These are phyloP conservation scores for Fusarium lyarnte DNA, from an alignment of 2,329 filamentous ascomycete species.

Conservation along the genomic window DNA sequence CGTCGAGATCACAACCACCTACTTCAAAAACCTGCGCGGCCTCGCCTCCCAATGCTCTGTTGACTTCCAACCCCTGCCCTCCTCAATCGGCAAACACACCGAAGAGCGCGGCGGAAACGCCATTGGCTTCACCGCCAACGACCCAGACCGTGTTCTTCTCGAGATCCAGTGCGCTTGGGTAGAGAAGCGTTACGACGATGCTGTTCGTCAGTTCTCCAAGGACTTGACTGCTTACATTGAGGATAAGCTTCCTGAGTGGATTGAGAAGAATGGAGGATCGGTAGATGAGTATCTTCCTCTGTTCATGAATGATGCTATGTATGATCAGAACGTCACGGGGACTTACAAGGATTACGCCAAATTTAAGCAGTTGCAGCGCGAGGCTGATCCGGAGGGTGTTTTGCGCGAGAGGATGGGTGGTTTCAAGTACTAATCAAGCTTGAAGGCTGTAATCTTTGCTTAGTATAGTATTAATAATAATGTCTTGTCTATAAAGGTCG, in stretches of 20 bases:
- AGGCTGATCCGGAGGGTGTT: conserved; percentile 6
- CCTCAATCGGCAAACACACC: not conserved
- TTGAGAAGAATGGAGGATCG: not conserved
- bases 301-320: conserved; percentile 21
- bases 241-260: not conserved
- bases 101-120: conserved; percentile 17
- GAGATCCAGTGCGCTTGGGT: conserved; percentile 23
- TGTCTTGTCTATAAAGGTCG: not conserved
- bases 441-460: accelerated
- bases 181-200: not conserved
- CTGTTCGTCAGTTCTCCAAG: not conserved
- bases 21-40: conserved; percentile 2
- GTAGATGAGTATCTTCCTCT: not conserved
- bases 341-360: conserved; percentile 9
- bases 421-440: not conserved
- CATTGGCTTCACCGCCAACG: not conserved
- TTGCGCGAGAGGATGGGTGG: conserved; percentile 5
- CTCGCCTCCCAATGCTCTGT: conserved; percentile 22
- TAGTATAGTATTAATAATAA: not conserved
- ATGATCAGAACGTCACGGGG: conserved; percentile 11
- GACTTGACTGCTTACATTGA: conserved; percentile 18
- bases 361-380: not conserved
- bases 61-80: conserved; percentile 17
- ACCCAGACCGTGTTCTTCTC: not conserved
- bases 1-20: not conserved